phyloP scores from a whole-genome alignment of 2,329 filamentous ascomycete genomes.

The Atkinsonella texensis region DNA sequence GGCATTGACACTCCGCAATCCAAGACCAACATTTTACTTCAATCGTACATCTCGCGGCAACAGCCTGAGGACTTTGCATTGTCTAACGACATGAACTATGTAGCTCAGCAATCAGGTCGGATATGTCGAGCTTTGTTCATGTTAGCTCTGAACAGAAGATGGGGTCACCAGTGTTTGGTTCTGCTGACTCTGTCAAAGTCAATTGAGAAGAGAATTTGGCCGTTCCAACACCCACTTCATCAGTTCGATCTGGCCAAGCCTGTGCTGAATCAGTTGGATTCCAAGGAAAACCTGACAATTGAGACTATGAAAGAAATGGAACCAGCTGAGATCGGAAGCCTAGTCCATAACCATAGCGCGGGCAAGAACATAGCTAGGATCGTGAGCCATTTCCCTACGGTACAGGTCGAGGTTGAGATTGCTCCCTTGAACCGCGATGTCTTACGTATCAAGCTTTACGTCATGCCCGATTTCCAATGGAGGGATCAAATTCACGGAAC shows the following conservation, averaged over 20 bases:
- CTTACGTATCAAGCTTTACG: slow-evolving; percentile 72
- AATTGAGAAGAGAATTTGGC: slow-evolving; percentile 92
- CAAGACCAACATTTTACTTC: slow-evolving; percentile 92
- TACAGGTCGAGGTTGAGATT: slow-evolving; percentile 86
- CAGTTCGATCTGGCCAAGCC: slow-evolving; percentile 86
- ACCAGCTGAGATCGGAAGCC: slow-evolving; percentile 70
- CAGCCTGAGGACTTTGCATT: slow-evolving; percentile 89
- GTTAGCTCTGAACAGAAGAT: slow-evolving; percentile 88
- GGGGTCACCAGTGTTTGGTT: slow-evolving; percentile 91
- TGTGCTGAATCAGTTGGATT: slow-evolving; percentile 72
- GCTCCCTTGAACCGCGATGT: slow-evolving; percentile 92
- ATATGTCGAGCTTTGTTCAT: slow-evolving; percentile 94
- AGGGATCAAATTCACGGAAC: slow-evolving; percentile 88
- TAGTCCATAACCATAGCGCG: slow-evolving; percentile 85
- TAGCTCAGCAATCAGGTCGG: slow-evolving; percentile 87
- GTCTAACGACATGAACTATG: slow-evolving; percentile 83
- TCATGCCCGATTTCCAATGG: slow-evolving; percentile 88
- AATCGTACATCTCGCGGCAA: slow-evolving; percentile 83
- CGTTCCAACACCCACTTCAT: slow-evolving; percentile 85
- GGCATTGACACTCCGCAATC: slow-evolving; percentile 60
- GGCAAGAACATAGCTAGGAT: slow-evolving; percentile 72
- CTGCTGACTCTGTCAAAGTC: slow-evolving; percentile 88
- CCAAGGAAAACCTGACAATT: slow-evolving; percentile 65
- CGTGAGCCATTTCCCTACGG: slow-evolving; percentile 81
- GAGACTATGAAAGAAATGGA: slow-evolving; percentile 91